Conservation (phyloP, 345 rosid genomes). For the Lepidium didymum region DNA sequence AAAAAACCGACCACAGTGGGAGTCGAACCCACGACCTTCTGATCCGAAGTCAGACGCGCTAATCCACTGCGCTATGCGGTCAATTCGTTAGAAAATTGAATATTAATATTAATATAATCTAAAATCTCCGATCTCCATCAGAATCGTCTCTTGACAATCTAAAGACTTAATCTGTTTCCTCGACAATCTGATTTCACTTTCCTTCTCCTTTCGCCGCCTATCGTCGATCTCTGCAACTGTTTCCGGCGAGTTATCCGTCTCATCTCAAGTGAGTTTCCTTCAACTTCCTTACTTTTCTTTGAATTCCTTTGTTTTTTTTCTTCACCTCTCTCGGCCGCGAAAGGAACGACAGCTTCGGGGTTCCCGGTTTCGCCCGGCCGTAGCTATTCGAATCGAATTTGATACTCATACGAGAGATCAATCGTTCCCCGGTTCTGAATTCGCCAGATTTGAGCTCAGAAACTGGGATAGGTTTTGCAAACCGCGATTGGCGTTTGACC, state of each 20-base stretch:
- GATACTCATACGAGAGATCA: not conserved
- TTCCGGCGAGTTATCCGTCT: slow-evolving; percentile 9
- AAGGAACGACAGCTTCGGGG: not conserved
- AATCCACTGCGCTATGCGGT: slow-evolving; percentile 98
- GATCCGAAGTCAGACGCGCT: slow-evolving; percentile 98
- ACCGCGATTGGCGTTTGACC: not conserved
- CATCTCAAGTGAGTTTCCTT: slow-evolving; percentile 15
- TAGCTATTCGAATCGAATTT: not conserved
- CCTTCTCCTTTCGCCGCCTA: slow-evolving; percentile 4
- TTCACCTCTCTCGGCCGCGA: not conserved
- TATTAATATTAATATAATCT: no score
- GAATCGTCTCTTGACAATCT: no score
- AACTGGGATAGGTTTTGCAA: not conserved
- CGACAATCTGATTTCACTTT: not conserved
- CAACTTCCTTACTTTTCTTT: not conserved
- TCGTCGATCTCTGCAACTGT: slow-evolving; percentile 10
- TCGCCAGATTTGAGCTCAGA: not conserved
- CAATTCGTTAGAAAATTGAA: no score
- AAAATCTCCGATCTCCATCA: no score
- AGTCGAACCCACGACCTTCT: slow-evolving; percentile 90
- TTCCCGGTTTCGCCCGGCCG: not conserved
- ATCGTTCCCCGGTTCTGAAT: not conserved
- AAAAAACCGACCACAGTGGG: slow-evolving; percentile 59
- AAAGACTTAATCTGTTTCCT: not conserved
- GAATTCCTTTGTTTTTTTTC: not conserved